Base-by-base conservation (phyloP, 2,329 filamentous ascomycete species). In the Aspergillus fijiensis region DNA sequence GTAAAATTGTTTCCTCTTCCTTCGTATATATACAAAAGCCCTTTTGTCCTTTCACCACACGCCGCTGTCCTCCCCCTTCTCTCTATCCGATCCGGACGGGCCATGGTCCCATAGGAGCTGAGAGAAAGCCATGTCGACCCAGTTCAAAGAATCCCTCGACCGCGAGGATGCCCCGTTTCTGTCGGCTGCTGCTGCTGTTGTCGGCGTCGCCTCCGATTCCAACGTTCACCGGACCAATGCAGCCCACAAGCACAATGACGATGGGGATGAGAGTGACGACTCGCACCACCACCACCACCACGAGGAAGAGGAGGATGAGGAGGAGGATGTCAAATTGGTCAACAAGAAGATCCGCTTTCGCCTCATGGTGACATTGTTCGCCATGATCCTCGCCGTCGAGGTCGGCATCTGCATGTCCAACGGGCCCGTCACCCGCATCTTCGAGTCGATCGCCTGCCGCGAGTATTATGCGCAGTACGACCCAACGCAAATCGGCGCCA, bases 401-500 rank as follows among this genome's bases (percentile, higher is more conserved):
- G 70, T 81, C 14, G 80, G 80, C 29, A 72, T 76, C 10, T 77
- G 76, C 60, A 77, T 82, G 59, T 68, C 76, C 23, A 71, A 76
- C 16, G 76, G 79, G 0, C 80, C 81, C 3, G 74, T 76, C 65
- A 81, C 79, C 6, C 78, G 80, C 53, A 76, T 83, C 45, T 81
- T 74, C 69, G 81, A 84, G 64, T 74, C 77, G 23, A 81, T 82
- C 54, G 74, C 80, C 35, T 83, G 81, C 65, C 72, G 77, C 21
- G 72, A 76, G 35, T 79, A 80, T 67, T 83, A 78, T 62, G 55
- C 71, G 39, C 64, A 70, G 31, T 68, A 75, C 51, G 78, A 82
- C 58, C 74, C 78, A 19, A 74, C 71, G n/a, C 71, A 77, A 60
- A 79, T 83, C 63, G 71, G 69, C 1, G 60, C 66, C 9, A 70